Conservation (phyloP, 176 grass and related monocot genomes). For the Eragrostis nindensis region DNA sequence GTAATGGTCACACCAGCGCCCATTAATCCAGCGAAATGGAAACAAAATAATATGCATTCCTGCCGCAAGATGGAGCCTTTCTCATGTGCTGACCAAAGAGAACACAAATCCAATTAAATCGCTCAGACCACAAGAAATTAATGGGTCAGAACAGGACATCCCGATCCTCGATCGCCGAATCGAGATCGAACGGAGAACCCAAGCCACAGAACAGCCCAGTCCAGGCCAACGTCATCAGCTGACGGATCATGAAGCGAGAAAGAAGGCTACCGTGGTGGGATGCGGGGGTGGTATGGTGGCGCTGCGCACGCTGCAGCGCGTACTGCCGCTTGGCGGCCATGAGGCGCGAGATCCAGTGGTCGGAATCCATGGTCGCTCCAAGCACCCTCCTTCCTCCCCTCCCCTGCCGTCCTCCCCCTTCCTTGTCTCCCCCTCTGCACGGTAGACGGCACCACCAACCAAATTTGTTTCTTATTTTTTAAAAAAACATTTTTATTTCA, state of each 20-base stretch:
- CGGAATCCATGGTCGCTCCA: conserved; percentile 71
- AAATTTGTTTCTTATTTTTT: not conserved
- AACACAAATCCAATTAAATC: conserved; percentile 16
- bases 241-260: conserved; percentile 17
- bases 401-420: not conserved
- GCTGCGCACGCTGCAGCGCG: conserved; percentile 49
- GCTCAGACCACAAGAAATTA: not conserved
- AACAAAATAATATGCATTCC: conserved; percentile 15
- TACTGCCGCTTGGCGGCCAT: conserved; percentile 77
- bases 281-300: conserved; percentile 21
- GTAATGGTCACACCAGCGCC: not conserved
- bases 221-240: not conserved
- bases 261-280: conserved; percentile 39
- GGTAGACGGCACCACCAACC: conserved; percentile 25
- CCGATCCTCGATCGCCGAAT: not conserved
- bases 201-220: not conserved
- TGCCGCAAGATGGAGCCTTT: not conserved
- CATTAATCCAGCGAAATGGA: not conserved
- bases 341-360: conserved; percentile 87
- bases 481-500: not conserved
- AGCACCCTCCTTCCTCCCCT: not conserved
- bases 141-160: not conserved
- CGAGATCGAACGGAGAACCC: conserved; percentile 17
- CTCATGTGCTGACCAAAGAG: not conserved
- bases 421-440: not conserved